Evolutionary conservation across 352 stramenopile genomes (phyloP), one percentile per base, ranked within the genome.

Genomic region (Thalassiosira livingstoniorum): DNA sequence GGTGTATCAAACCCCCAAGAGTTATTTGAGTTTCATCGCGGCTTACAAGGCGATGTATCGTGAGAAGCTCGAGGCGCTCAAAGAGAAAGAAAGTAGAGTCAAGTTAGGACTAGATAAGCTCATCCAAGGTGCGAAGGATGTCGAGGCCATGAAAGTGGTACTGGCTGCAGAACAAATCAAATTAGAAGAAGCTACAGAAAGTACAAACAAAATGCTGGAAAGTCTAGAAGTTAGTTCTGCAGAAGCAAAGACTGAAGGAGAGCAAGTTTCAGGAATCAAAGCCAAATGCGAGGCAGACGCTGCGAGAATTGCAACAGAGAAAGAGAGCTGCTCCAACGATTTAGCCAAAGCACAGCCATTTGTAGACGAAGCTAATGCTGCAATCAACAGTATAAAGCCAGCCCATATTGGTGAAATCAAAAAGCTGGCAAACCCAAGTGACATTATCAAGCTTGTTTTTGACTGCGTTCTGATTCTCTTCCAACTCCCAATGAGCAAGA

Each of bases 1-100:
- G 23, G 97, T 99, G 61, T 99, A 99, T 83, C 97, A 99, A 82
- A 99, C 97, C 0, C 97, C 97, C 2, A 99, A 99, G 88, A 98
- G 96, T 70, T 99, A 99, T 85, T 85, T 99, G 60, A 98, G 95
- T 75, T 99, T 99, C 83, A 98, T 99, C 74, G 95, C 98, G 70
- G 96, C 96, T 51, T 99, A 98, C 94, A 99, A 99, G 88, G 95
- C 95, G 72, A 98, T 99, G 96, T 99, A 99, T 90, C 57, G 43
- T 7, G 75, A 81, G 45, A 95, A 94, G 83, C 79, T 95, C 5
- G 76, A 70, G 43, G 79, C 88, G 64, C 96, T 98, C 66, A 98
- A 98, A 81, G 94, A 97, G 60, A 99, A 99, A 85, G 97, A 99
- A 81, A 95, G 97, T 83, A 95, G 96, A 29, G 96, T 99, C 5